Conservation (phyloP, 768 basidiomycete species). For the Hygrophoropsis aurantiaca region DNA sequence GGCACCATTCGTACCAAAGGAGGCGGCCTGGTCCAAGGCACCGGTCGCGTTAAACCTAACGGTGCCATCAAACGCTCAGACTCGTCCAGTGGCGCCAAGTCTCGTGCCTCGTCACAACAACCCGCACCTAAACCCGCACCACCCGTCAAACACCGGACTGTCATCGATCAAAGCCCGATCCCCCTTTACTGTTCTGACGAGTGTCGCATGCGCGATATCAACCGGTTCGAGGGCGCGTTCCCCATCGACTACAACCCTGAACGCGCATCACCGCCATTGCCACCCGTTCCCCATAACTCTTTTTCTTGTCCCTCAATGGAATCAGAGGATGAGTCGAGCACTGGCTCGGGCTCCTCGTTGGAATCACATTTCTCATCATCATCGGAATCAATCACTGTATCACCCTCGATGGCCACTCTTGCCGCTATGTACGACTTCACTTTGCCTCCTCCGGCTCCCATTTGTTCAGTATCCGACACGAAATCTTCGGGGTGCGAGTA, state of each 20-base stretch:
- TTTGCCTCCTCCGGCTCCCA: slow-evolving; percentile 53
- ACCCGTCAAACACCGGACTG: slow-evolving; percentile 54
- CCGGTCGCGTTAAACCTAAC: slow-evolving; percentile 60
- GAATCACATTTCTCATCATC: slow-evolving; percentile 30
- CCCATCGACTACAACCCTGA: slow-evolving; percentile 50
- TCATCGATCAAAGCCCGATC: slow-evolving; percentile 79
- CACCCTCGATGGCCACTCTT: slow-evolving; percentile 37
- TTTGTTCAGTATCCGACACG: slow-evolving; percentile 23
- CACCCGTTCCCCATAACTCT: slow-evolving; percentile 42
- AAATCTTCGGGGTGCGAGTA: slow-evolving; percentile 25
- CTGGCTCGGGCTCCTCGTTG: slow-evolving; percentile 37
- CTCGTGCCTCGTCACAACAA: slow-evolving; percentile 11
- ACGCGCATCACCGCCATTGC: slow-evolving; percentile 39
- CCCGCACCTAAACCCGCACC: slow-evolving; percentile 23
- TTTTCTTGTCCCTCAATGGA: slow-evolving; percentile 23
- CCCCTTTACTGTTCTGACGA: slow-evolving; percentile 85
- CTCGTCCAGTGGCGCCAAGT: slow-evolving; percentile 17
- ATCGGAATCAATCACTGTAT: slow-evolving; percentile 17
- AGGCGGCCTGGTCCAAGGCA: slow-evolving; percentile 64
- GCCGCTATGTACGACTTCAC: slow-evolving; percentile 45
- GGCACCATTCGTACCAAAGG: slow-evolving; percentile 36
- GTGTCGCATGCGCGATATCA: slow-evolving; percentile 63
- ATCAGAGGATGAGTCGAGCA: slow-evolving; percentile 42
- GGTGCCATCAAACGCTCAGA: slow-evolving; percentile 49
- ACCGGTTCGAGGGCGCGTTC: slow-evolving; percentile 37